phyloP scores from a whole-genome alignment of 2,329 filamentous ascomycete species.

The Pseudogymnoascus sp. region DNA sequence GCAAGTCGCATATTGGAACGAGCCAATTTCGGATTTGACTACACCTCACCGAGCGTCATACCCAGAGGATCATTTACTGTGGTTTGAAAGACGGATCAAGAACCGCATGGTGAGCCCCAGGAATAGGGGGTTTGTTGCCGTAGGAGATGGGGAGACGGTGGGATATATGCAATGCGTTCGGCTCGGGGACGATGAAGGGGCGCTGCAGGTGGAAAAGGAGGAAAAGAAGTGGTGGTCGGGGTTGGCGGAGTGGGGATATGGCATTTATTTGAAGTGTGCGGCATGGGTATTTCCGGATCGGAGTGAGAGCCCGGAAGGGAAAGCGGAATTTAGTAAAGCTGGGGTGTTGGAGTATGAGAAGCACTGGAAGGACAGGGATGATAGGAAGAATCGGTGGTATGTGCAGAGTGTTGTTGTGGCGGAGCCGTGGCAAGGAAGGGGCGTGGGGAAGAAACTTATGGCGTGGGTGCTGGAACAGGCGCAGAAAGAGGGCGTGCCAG shows the following conservation, averaged over 20 bases:
- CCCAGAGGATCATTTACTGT: not conserved
- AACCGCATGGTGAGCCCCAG: slow-evolving; percentile 19
- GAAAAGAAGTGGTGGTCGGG: slow-evolving; percentile 15
- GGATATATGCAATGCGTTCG: slow-evolving; percentile 22
- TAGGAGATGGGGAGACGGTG: slow-evolving; percentile 15
- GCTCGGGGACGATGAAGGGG: slow-evolving; percentile 22
- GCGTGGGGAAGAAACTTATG: slow-evolving; percentile 26
- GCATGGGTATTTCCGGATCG: slow-evolving; percentile 18
- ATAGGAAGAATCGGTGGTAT: slow-evolving; percentile 25
- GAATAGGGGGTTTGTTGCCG: slow-evolving; percentile 21
- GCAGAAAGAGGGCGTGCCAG: slow-evolving; percentile 21
- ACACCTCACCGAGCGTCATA: slow-evolving; percentile 19
- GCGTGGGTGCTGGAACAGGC: slow-evolving; percentile 22
- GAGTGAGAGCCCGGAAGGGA: slow-evolving; percentile 11
- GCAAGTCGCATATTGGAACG: slow-evolving; percentile 21
- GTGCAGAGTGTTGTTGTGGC: slow-evolving; percentile 22
- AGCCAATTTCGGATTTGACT: slow-evolving; percentile 19
- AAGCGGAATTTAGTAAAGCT: slow-evolving; percentile 10
- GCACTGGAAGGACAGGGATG: slow-evolving; percentile 19
- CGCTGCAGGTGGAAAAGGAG: slow-evolving; percentile 15
- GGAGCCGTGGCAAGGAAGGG: slow-evolving; percentile 21
- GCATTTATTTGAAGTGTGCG: not conserved
- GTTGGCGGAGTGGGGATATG: slow-evolving; percentile 14
- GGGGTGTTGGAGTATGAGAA: slow-evolving; percentile 14
- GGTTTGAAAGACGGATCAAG: slow-evolving; percentile 18